Conservation (phyloP, 1,139 yeast species). For the Candida tropicalis region DNA sequence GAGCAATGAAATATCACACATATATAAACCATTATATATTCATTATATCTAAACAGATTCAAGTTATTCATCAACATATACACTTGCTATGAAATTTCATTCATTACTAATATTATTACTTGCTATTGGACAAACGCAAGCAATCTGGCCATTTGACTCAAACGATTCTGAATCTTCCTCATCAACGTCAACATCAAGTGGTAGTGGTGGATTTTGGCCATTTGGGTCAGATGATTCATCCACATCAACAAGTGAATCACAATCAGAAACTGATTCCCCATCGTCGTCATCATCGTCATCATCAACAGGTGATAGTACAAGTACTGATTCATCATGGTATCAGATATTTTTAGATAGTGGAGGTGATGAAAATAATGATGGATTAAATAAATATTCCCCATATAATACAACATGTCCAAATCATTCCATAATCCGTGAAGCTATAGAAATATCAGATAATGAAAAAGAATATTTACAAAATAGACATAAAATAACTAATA, state of each 20-base stretch:
- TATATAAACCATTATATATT: too few relatives aligned
- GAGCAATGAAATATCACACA: too few relatives aligned
- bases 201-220: slow-evolving; percentile 5
- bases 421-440: slow-evolving; percentile 2
- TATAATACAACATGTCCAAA: slow-evolving; percentile 29
- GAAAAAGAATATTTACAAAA: slow-evolving; percentile 1
- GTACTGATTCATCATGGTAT: slow-evolving; percentile 5
- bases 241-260: background rate
- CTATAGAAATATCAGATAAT: background rate
- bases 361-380: slow-evolving; percentile 1
- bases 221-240: background rate
- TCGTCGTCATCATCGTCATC: background rate
- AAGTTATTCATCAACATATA: too few relatives aligned
- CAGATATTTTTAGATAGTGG: background rate
- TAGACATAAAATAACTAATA: slow-evolving; percentile 25
- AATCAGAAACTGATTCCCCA: background rate
- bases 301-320: background rate
- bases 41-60: too few relatives aligned
- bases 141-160: slow-evolving; percentile 16
- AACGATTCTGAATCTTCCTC: slow-evolving; percentile 1
- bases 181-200: slow-evolving; percentile 4
- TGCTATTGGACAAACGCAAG: slow-evolving; percentile 1
- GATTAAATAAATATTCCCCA: slow-evolving; percentile 31
- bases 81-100: background rate
- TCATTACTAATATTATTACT: slow-evolving; percentile 1